phyloP scores from a whole-genome alignment of 106 monocot genomes.

The Iris macrosiphon region DNA sequence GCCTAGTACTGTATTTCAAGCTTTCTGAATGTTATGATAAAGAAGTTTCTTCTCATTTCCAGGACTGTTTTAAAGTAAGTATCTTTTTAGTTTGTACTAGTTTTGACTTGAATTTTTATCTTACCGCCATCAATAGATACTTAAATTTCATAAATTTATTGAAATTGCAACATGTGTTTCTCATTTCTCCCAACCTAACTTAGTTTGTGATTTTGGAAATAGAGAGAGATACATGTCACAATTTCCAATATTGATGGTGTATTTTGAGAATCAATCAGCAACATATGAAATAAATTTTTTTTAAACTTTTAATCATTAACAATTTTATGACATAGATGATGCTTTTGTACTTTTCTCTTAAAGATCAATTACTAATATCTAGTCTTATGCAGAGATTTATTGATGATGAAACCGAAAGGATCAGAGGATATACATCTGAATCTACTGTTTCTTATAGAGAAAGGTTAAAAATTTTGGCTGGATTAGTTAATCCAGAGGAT shows the following conservation, averaged over 20 bases:
- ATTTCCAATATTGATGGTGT: too few species aligned
- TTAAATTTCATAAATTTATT: background rate
- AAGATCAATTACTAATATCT: background rate
- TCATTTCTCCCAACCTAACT: too few species aligned
- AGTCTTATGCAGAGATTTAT: slow-evolving; percentile 58
- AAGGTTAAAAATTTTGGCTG: slow-evolving; percentile 85
- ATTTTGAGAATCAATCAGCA: too few species aligned
- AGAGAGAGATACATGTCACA: too few species aligned
- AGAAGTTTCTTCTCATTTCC: slow-evolving; percentile 57
- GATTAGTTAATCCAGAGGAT: slow-evolving; percentile 82
- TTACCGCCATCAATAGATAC: background rate
- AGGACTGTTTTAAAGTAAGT: slow-evolving; percentile 65
- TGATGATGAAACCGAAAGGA: slow-evolving; percentile 76
- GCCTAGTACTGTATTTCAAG: slow-evolving; percentile 84
- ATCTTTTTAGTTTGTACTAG: background rate
- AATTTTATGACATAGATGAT: background rate
- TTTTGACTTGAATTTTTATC: background rate
- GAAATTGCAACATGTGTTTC: too few species aligned
- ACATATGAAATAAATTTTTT: too few species aligned
- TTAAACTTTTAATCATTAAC: background rate
- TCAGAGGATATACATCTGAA: slow-evolving; percentile 77
- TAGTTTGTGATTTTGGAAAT: too few species aligned
- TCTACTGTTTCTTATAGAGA: slow-evolving; percentile 71
- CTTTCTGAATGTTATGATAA: slow-evolving; percentile 71
- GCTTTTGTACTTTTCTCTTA: background rate